Conservation (phyloP, 2,329 filamentous ascomycete species). For the Cladosporium sp. region DNA sequence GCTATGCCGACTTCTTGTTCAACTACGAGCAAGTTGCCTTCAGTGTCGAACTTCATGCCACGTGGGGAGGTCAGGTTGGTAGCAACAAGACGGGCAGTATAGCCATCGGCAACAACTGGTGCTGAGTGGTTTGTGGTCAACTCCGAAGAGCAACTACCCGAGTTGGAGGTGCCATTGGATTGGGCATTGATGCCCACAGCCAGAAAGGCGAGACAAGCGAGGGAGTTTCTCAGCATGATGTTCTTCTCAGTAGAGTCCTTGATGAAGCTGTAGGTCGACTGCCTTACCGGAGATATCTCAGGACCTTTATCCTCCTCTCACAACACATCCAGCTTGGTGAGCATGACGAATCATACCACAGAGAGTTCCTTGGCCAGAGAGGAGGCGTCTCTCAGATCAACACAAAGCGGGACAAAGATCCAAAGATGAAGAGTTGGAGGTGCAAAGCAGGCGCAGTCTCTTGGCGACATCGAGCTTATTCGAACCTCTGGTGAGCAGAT, state of each 20-base stretch:
- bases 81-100: slow-evolving; percentile 43
- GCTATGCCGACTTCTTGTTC: slow-evolving; percentile 33
- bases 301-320: slow-evolving; percentile 1
- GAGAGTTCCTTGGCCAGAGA: slow-evolving; percentile 13
- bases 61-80: slow-evolving; percentile 43
- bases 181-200: background rate
- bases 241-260: background rate
- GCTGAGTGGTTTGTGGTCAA: slow-evolving; percentile 35
- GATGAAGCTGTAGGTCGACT: background rate
- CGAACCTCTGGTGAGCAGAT: background rate
- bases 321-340: background rate
- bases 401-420: background rate
- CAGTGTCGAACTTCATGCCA: slow-evolving; percentile 44
- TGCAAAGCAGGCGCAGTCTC: background rate
- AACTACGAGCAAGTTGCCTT: slow-evolving; percentile 48
- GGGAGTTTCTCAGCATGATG: background rate
- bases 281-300: background rate
- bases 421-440: background rate
- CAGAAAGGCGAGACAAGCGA: background rate
- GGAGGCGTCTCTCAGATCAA: slow-evolving; percentile 1
- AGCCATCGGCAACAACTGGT: slow-evolving; percentile 41
- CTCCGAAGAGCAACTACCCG: slow-evolving; percentile 31
- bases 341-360: slow-evolving; percentile 1
- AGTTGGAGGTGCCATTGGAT: background rate
- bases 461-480: slow-evolving; percentile 7